Evolutionary conservation across 31 red algal species (phyloP).

Genomic region (Endocladia muricata): DNA sequence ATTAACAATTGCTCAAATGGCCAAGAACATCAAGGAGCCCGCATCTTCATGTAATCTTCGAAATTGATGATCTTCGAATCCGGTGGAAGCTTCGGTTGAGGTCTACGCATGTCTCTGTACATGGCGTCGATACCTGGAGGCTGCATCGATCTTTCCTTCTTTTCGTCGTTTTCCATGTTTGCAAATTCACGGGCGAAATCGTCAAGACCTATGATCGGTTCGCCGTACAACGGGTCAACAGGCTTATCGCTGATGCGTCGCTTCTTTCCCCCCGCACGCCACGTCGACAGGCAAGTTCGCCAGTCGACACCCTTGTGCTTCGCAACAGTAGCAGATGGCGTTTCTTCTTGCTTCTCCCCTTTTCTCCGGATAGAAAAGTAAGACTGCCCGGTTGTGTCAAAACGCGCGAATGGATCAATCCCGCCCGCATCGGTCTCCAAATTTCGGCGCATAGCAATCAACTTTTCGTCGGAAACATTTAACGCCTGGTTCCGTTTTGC

Average conservation of each 20-base stretch:
- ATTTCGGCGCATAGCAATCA: slow-evolving; percentile 30
- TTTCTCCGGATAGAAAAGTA: slow-evolving; percentile 61
- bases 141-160: neutral
- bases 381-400: slow-evolving; percentile 68
- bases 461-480: slow-evolving; percentile 42
- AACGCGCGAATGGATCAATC: slow-evolving; percentile 54
- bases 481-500: slow-evolving; percentile 59
- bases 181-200: slow-evolving; percentile 9
- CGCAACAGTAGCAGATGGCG: neutral
- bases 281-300: slow-evolving; percentile 27
- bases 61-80: slow-evolving; percentile 8
- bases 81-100: neutral
- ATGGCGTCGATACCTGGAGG: slow-evolving; percentile 56
- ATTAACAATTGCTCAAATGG: too few species aligned
- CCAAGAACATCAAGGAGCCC: too few species aligned
- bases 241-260: slow-evolving; percentile 7
- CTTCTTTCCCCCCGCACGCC: slow-evolving; percentile 28
- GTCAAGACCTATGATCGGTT: slow-evolving; percentile 22
- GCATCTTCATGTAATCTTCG: slow-evolving; percentile 14
- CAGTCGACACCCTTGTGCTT: slow-evolving; percentile 25
- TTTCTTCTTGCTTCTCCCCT: neutral
- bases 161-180: neutral
- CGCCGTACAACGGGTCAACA: slow-evolving; percentile 17
- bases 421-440: slow-evolving; percentile 18
- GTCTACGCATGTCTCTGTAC: slow-evolving; percentile 1